Base-by-base conservation (phyloP, 2,329 filamentous ascomycete genomes). In the Exophiala aquamarina region DNA sequence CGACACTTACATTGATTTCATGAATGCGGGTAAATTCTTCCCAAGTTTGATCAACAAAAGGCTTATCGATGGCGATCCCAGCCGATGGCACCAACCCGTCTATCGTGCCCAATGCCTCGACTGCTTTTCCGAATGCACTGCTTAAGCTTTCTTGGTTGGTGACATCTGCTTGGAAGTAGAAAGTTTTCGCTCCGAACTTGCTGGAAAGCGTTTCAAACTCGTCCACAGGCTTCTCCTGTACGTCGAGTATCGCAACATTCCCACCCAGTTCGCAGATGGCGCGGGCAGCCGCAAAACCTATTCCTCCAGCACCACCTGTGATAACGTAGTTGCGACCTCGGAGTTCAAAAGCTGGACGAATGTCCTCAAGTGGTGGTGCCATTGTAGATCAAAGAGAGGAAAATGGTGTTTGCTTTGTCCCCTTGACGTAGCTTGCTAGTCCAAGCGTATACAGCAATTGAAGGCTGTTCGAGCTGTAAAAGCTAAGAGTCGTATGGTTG, bases 151-250 rank as follows among this genome's bases (percentile, higher is more conserved):
- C 61, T 49, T 74, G 70, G 10, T 59, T 54, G 6, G 71, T 75
- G 3, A 76, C 72, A 42, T 75, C 71, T 56, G 71, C 72, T 44
- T 74, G 60, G 45, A 76, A 59, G 58, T 72, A 76, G 41, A 67
- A 63, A 14, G 78, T 59, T 46, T 70, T 69, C 9, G 71, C 49
- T n/a, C 41, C 69, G 54, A 70, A 67, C 8, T 65, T 62, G 54
- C 71, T 70, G 38, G 66, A 61, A 6, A 75, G 55, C 10, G 58
- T 62, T 4, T 44, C 41, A 41, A 66, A 68, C 5, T 67, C 64
- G 11, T 63, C 62, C 11, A 59, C 60, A 0, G 65, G 65, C 20
- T 65, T 26, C 10, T 49, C 34, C 23, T 43, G 45, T 7, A 49
- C n/a, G 38, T 52, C 69, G 41, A 67, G 43, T 4, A 70, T 62